Evolutionary conservation across 106 monocot species (phyloP), one percentile per base, ranked within the genome.

Genomic region (Dendrobium nobile): DNA sequence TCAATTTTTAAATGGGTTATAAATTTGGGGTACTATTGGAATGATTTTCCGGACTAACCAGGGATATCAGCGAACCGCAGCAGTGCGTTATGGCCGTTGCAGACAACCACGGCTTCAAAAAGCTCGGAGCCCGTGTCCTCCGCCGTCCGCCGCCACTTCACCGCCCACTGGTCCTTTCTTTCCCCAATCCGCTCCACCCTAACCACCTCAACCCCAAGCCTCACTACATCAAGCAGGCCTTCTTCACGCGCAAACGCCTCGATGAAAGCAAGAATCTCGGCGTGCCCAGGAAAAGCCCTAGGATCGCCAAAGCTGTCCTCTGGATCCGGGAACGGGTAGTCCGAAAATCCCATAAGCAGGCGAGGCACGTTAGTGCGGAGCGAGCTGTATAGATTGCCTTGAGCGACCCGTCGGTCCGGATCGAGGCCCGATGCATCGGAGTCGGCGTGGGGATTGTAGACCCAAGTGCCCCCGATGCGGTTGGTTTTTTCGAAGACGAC

Each of bases 61-160:
- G 82, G 80, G 42, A 90, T 83, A 37, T 83, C 73, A 4, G 87
- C 80, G 15, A 90, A 0, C 56, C 77, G 77, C 4, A 87, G 87
- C 75, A 76, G 79, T 0, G 75, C 48, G 61, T 55, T 19, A 42
- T 87, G 90, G 28, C 90, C 87, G 40, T 78, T 87, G 54, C 87
- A 87, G 17, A 90, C 84, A n/a, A 90, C 90, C 78, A 90, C 90
- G 7, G 90, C 90, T 37, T 87, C 84, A 68, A 90, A 90, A 78
- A 27, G 44, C 87, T 90, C 90, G 75, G 19, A 47, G 82, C 19
- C 79, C 79, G 19, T 55, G 67, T 4, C 37, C 79, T 27, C 47
- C n/a, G 15, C 18, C 33, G 9, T 4, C 56, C n/a, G 40, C 51
- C 73, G 42, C 67, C 55, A 83, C 82, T 80, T 77, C 41, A 90